Evolutionary conservation across 768 basidiomycete species (phyloP).

Genomic region (Phylloporus sp.): DNA sequence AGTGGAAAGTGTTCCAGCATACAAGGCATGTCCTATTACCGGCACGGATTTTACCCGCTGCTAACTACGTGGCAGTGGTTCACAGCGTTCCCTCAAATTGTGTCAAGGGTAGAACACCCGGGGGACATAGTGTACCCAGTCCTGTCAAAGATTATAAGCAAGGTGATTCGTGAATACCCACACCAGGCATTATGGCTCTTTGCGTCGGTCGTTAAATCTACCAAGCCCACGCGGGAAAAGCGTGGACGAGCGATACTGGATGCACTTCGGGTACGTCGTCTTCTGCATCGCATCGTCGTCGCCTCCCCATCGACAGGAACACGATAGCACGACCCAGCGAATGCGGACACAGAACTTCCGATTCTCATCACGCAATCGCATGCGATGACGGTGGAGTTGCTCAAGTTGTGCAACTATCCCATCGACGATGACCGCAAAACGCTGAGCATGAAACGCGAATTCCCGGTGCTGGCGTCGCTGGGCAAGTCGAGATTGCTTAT

Average conservation of each 20-base stretch:
- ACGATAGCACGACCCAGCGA: constrained; percentile 43
- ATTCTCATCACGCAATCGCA: constrained; percentile 50
- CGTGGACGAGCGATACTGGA: constrained; percentile 59
- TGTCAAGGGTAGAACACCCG: constrained; percentile 82
- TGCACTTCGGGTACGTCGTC: constrained; percentile 47
- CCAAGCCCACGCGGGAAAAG: constrained; percentile 50
- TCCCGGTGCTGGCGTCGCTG: constrained; percentile 47
- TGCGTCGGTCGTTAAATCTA: constrained; percentile 82
- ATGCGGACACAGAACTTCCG: constrained; percentile 39
- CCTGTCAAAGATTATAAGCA: constrained; percentile 60
- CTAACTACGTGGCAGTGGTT: constrained; percentile 67
- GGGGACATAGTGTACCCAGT: constrained; percentile 56
- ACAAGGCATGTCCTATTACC: constrained; percentile 54
- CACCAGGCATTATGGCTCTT: constrained; percentile 93
- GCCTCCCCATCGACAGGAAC: neutral
- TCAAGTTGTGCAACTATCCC: constrained; percentile 57
- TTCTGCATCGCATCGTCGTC: neutral
- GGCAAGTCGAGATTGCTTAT: constrained; percentile 72
- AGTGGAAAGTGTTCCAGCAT: constrained; percentile 61
- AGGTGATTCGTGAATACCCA: constrained; percentile 78
- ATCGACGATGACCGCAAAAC: constrained; percentile 37
- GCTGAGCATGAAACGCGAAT: constrained; percentile 47
- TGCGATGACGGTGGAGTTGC: constrained; percentile 63
- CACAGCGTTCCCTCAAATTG: constrained; percentile 94
- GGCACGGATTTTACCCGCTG: neutral